phyloP scores from a whole-genome alignment of 345 rosid species.

The Turritis glabra region DNA sequence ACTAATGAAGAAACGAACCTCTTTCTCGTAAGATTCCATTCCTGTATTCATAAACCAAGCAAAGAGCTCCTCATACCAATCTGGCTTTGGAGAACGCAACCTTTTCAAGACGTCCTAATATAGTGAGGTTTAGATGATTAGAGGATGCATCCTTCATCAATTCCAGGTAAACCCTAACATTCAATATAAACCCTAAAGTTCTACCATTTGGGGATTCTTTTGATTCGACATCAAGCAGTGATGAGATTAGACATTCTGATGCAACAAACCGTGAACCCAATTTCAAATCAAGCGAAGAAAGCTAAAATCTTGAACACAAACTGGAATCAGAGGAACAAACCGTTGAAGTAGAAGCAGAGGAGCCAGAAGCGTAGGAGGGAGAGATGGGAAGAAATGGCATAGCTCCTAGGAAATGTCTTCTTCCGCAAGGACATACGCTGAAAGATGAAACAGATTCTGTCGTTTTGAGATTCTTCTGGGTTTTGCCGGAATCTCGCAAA shows the following conservation, averaged over 20 bases:
- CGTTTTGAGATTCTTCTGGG: neutral
- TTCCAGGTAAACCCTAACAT: too few species aligned
- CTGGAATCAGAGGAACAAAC: slow-evolving; percentile 35
- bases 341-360: slow-evolving; percentile 41
- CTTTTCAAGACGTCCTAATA: slow-evolving; percentile 51
- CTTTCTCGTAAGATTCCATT: slow-evolving; percentile 67
- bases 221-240: neutral
- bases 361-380: slow-evolving; percentile 46
- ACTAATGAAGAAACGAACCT: slow-evolving; percentile 41
- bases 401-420: slow-evolving; percentile 55
- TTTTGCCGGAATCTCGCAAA: slow-evolving; percentile 15
- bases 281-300: neutral
- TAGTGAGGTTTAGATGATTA: neutral
- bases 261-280: neutral
- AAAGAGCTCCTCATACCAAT: slow-evolving; percentile 76
- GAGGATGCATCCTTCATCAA: too few species aligned
- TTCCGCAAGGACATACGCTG: slow-evolving; percentile 50
- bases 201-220: neutral
- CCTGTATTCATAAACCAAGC: slow-evolving; percentile 50
- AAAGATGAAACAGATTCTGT: slow-evolving; percentile 15
- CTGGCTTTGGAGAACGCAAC: slow-evolving; percentile 70
- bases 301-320: neutral
- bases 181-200: slow-evolving; percentile 3
- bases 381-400: slow-evolving; percentile 46
- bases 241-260: neutral